Percentiles rank a stretch among this genome's conserved stretches.
phyloP scores from a whole-genome alignment of 345 rosid genomes.

The Brassica rapa region DNA sequence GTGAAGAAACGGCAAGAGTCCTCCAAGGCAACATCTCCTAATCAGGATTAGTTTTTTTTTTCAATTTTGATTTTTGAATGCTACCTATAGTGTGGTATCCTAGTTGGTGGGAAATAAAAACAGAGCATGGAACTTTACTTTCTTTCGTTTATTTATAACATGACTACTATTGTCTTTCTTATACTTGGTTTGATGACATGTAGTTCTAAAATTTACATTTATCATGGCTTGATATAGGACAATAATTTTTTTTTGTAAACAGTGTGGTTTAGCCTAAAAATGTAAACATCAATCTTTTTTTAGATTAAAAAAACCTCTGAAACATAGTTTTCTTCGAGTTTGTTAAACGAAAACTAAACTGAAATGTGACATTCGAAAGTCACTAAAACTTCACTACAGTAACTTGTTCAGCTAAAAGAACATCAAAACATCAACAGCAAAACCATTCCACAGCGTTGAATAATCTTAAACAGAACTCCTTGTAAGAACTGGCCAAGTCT shows the following conservation, averaged over 20 bases:
- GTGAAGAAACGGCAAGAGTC: conserved; percentile 55
- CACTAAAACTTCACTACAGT: conserved; percentile 1
- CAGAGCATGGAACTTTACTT: neutral
- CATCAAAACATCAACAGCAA: conserved; percentile 2
- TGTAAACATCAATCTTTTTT: neutral
- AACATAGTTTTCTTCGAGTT: neutral
- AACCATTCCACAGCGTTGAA: conserved; percentile 16
- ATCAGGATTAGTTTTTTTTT: conserved; percentile 10
- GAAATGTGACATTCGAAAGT: conserved; percentile 2
- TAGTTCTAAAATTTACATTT: neutral
- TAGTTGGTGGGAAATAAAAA: neutral
- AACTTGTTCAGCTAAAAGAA: conserved; percentile 20
- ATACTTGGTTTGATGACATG: neutral
- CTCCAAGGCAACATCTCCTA: conserved; percentile 42
- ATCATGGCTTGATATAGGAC: neutral
- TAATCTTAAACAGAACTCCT: conserved; percentile 1
- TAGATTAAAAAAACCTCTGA: neutral
- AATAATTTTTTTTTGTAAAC: no score
- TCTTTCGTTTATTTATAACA: neutral
- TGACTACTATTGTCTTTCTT: neutral
- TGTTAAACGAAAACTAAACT: conserved; percentile 17
- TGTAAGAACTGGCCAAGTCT: conserved; percentile 5
- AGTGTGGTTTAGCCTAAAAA: neutral
- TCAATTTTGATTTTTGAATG: neutral
- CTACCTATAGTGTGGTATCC: neutral